Evolutionary conservation across 805 yeast species (phyloP), one percentile per base, ranked within the genome.

Genomic region (Candida pseudofarinosa): DNA sequence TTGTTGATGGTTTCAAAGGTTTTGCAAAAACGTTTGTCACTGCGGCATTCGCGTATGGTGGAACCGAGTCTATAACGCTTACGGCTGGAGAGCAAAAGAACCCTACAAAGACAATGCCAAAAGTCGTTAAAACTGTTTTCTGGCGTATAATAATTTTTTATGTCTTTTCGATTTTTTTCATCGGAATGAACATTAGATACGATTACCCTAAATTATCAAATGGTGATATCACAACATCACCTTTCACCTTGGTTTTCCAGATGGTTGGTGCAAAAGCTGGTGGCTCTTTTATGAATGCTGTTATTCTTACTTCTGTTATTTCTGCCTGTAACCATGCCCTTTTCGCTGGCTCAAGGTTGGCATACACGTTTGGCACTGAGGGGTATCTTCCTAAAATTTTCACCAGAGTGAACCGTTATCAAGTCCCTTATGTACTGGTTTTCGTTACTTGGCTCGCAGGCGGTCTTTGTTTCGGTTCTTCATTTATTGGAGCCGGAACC

Each of bases 391-490:
- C 77, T 28, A 65, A 64, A 47, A 37, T 72, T 28, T 67, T 76
- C 43, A 66, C 76, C 13, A 52, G 56, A 41, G 60, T 62, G 14
- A 75, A 73, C 49, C 55, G 77, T 17, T 71, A 55, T 52, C 62
- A 70, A 41, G 66, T 70, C 14, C 81, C 81, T 14, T 74, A 73
- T 48, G 74, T 75, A 15, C 76, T 78, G 0, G 79, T 76, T 1
- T 36, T 66, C 2, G 53, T 69, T 23, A 79, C 84, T 19, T 77
- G 80, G 76, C 52, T 72, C 3, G 63, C 72, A 26, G 79, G 83
- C 35, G 83, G 81, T 0, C 60, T 79, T 37, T 78, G 82, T 54
- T 80, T 80, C 52, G 85, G 80, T 1, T 73, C 82, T 3, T 76
- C 81, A 1, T 76, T 75, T 49, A 68, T 75, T 43, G 77, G 77